Conservation (phyloP, 2,329 filamentous ascomycete genomes). For the Arthroderma uncinatum region DNA sequence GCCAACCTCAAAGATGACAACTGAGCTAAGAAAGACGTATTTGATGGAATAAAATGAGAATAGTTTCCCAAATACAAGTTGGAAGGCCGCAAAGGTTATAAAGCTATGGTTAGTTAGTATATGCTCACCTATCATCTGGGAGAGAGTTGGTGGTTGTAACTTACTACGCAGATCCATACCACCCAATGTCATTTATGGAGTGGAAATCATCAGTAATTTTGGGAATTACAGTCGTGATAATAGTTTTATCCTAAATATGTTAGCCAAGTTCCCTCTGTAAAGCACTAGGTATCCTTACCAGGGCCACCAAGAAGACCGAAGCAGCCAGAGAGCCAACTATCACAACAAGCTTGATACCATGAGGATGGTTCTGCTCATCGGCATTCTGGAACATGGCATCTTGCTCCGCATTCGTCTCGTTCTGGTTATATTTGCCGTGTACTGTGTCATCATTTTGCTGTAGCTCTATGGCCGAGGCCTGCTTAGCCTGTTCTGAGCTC, state of each 20-base stretch:
- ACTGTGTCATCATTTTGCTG: too few relatives aligned
- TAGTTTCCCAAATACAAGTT: slow-evolving; percentile 28
- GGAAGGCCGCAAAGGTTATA: slow-evolving; percentile 17
- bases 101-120: slow-evolving; percentile 29
- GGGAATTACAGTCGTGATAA: slow-evolving; percentile 27
- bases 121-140: background rate
- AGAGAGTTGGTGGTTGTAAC: slow-evolving; percentile 12
- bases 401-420: too few relatives aligned
- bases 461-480: too few relatives aligned
- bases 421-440: too few relatives aligned
- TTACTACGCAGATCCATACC: slow-evolving; percentile 28
- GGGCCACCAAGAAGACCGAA: slow-evolving; percentile 7
- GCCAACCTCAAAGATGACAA: slow-evolving; percentile 21
- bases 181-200: slow-evolving; percentile 25
- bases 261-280: background rate
- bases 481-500: too few relatives aligned
- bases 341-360: slow-evolving; percentile 6
- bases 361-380: background rate
- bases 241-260: slow-evolving; percentile 13
- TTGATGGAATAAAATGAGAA: slow-evolving; percentile 33
- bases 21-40: slow-evolving; percentile 21
- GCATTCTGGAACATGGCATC: too few relatives aligned
- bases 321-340: slow-evolving; percentile 6
- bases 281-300: slow-evolving; percentile 1
- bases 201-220: slow-evolving; percentile 27